phyloP scores from a whole-genome alignment of 1,284 basidiomycete species.

The Rhizoctonia solani region DNA sequence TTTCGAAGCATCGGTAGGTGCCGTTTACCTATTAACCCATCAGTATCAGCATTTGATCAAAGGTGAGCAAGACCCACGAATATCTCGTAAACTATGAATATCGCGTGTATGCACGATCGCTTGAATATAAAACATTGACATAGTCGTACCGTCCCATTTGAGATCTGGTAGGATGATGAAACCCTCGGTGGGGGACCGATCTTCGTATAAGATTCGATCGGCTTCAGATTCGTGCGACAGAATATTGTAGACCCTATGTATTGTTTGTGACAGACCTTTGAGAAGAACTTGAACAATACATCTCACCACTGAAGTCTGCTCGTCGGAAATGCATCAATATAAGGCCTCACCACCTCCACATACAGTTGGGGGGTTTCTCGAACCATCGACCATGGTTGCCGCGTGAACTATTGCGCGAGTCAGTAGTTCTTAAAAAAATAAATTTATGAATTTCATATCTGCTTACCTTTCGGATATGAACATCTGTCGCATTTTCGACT shows the following conservation, averaged over 20 bases:
- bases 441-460: not conserved
- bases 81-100: conserved; percentile 73
- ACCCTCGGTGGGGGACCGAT: conserved; percentile 56
- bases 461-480: conserved; percentile 77
- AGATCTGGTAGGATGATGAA: conserved; percentile 90
- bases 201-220: conserved; percentile 73
- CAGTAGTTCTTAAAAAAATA: not conserved
- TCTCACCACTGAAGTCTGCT: conserved; percentile 79
- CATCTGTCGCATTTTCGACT: conserved; percentile 80
- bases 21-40: conserved; percentile 43
- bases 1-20: conserved; percentile 73
- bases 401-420: conserved; percentile 64
- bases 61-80: no score
- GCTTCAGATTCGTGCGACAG: conserved; percentile 79
- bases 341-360: conserved; percentile 70
- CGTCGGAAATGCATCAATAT: conserved; percentile 73
- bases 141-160: conserved; percentile 85
- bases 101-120: conserved; percentile 63
- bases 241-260: conserved; percentile 82
- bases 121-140: conserved; percentile 73
- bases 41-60: not conserved
- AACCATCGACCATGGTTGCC: conserved; percentile 73
- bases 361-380: conserved; percentile 81
- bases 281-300: not conserved
- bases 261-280: not conserved